Conservation (phyloP, 2,329 filamentous ascomycete species). For the Thyridium curvatum region DNA sequence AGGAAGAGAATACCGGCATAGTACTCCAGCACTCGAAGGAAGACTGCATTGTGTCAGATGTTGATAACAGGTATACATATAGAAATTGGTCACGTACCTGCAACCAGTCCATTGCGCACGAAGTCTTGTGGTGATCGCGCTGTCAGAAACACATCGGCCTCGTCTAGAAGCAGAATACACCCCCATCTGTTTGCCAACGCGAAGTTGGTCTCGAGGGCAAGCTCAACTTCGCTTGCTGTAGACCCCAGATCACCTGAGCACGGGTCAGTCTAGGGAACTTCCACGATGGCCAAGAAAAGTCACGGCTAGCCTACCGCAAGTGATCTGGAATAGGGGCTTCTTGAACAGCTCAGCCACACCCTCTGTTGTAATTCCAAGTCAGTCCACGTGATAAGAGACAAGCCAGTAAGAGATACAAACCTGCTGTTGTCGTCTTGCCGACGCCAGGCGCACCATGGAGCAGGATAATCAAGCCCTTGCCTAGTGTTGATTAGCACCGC, state of each 20-base stretch:
- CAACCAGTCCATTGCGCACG: conserved; percentile 10
- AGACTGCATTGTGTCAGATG: conserved; percentile 3
- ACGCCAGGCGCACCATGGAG: conserved; percentile 24
- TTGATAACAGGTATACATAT: background rate
- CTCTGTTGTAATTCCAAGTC: conserved; percentile 7
- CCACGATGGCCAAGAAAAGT: background rate
- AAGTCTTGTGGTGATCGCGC: conserved; percentile 4
- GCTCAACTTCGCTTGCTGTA: conserved; percentile 20
- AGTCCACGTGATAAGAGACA: background rate
- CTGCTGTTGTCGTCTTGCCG: conserved; percentile 24
- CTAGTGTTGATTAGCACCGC: no score
- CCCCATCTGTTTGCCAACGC: conserved; percentile 16
- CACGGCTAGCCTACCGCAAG: no score
- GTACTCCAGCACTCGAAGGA: conserved; percentile 13
- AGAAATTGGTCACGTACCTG: conserved; percentile 3
- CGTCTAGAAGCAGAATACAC: conserved; percentile 20
- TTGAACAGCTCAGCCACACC: conserved; percentile 13
- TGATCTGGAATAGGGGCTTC: conserved; percentile 11
- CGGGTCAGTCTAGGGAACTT: no score
- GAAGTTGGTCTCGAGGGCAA: conserved; percentile 10
- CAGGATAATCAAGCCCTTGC: conserved; percentile 24
- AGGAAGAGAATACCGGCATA: conserved; percentile 14
- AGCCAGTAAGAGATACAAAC: conserved; percentile 1
- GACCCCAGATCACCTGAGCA: conserved; percentile 28
- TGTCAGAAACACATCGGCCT: conserved; percentile 15